Percentiles rank a stretch among this genome's conserved stretches.
These are phyloP conservation scores for Parietaria judaica DNA, from an alignment of 306 rosid species.

Conservation along the genomic window DNA sequence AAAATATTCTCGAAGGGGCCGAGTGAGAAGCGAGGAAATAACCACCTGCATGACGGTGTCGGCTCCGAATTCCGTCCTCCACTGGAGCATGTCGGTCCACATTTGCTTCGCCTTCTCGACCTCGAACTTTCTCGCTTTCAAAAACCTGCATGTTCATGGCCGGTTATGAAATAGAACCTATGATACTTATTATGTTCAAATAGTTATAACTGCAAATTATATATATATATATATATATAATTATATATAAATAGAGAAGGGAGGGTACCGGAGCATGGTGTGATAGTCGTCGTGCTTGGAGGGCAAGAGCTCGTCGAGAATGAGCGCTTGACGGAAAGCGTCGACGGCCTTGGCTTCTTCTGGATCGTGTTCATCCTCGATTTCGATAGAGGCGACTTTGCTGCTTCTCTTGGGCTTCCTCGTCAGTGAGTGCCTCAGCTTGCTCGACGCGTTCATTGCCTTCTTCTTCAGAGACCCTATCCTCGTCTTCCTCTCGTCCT, in stretches of 20 bases:
- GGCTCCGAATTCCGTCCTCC: slow-evolving; percentile 82
- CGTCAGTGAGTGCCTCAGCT: slow-evolving; percentile 46
- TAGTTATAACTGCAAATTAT: too few species aligned
- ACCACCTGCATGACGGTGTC: slow-evolving; percentile 66
- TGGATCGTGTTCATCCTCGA: slow-evolving; percentile 65
- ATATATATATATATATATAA: background rate
- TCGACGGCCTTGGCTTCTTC: slow-evolving; percentile 73
- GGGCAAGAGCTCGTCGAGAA: slow-evolving; percentile 69
- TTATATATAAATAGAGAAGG: too few species aligned
- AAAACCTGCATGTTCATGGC: slow-evolving; percentile 41
- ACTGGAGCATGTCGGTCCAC: slow-evolving; percentile 84
- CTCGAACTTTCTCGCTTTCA: slow-evolving; percentile 84
- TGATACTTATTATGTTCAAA: too few species aligned
- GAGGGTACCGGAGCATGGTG: slow-evolving; percentile 65
- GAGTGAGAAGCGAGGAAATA: slow-evolving; percentile 2
- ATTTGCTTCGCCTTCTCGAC: slow-evolving; percentile 72
- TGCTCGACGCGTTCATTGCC: slow-evolving; percentile 57
- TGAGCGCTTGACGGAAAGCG: slow-evolving; percentile 62
- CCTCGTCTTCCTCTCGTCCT: slow-evolving; percentile 38
- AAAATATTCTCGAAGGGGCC: background rate
- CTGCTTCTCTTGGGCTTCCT: slow-evolving; percentile 70
- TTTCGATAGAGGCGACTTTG: slow-evolving; percentile 63
- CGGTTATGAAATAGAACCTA: background rate
- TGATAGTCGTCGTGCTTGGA: slow-evolving; percentile 86
- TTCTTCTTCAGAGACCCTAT: slow-evolving; percentile 50